Conservation (phyloP, 371 early-diverging fungal genomes). For the Saksenaea vasiformis region DNA sequence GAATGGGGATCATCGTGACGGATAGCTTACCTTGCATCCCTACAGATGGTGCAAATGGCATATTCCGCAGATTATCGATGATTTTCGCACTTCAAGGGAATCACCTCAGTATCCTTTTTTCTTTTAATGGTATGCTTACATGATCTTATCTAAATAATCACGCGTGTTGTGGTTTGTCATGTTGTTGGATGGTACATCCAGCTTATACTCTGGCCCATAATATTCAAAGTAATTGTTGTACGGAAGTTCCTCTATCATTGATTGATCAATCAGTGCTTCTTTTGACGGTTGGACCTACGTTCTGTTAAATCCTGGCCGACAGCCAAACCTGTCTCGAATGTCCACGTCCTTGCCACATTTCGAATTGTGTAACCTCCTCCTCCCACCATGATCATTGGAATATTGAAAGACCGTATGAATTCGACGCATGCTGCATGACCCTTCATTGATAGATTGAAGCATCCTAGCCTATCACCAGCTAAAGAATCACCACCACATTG, state of each 20-base stretch:
- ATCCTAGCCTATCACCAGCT: constrained; percentile 96
- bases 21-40: constrained; percentile 73
- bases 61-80: constrained; percentile 85
- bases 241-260: constrained; percentile 70
- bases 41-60: constrained; percentile 94
- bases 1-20: not conserved
- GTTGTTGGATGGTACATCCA: constrained; percentile 93
- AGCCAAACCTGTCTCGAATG: constrained; percentile 92
- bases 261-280: not conserved
- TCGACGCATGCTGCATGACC: constrained; percentile 87
- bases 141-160: constrained; percentile 88
- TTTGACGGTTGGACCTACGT: not conserved
- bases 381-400: constrained; percentile 92
- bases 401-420: constrained; percentile 84
- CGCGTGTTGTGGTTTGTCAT: constrained; percentile 95
- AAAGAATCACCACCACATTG: constrained; percentile 99
- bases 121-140: constrained; percentile 42
- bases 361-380: constrained; percentile 98
- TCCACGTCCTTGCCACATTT: constrained; percentile 95
- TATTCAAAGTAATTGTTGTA: constrained; percentile 95
- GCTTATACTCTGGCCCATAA: constrained; percentile 92
- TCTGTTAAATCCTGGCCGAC: constrained; percentile 63
- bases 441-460: constrained; percentile 94
- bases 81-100: constrained; percentile 62
- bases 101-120: not conserved